A percentile compares a stretch with the other conserved stretches of the same genome.
phyloP scores from a whole-genome alignment of 805 yeast genomes.

The Zygosaccharomyces siamensis region DNA sequence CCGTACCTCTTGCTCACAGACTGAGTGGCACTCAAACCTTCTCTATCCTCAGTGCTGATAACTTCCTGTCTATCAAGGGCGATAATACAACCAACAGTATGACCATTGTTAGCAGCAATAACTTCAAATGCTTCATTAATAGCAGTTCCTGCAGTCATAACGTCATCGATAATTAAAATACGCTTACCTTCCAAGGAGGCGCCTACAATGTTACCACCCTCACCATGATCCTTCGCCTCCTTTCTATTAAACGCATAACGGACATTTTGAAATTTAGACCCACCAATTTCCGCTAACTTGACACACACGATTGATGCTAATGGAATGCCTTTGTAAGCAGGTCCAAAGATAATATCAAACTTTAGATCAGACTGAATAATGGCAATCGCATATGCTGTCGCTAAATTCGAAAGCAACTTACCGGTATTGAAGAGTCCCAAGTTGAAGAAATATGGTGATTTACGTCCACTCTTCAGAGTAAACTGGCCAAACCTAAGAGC shows the following conservation, averaged over 20 bases:
- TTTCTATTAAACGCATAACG: conserved; percentile 95
- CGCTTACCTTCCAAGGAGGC: conserved; percentile 63
- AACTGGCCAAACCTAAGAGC: conserved; percentile 86
- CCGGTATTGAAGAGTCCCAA: conserved; percentile 87
- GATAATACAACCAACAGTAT: conserved; percentile 76
- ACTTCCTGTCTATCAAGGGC: conserved; percentile 96
- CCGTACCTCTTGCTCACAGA: conserved; percentile 64
- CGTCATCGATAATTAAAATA: conserved; percentile 88
- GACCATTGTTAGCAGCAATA: conserved; percentile 63
- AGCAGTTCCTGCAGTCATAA: conserved; percentile 98
- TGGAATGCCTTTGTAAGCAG: conserved; percentile 97
- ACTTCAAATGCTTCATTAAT: conserved; percentile 88
- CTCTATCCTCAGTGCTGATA: conserved; percentile 48
- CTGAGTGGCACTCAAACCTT: conserved; percentile 67
- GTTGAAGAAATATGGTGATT: conserved; percentile 95
- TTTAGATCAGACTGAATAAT: conserved; percentile 76
- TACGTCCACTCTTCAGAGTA: conserved; percentile 87
- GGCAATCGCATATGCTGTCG: conserved; percentile 83
- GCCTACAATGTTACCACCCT: conserved; percentile 95
- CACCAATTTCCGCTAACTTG: conserved; percentile 85
- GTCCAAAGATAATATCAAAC: conserved; percentile 91
- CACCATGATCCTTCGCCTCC: conserved; percentile 96
- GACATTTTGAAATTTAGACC: conserved; percentile 63
- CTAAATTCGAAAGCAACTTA: conserved; percentile 68
- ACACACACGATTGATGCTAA: conserved; percentile 90